These are phyloP conservation scores for Naegleria fowleri DNA, from an alignment of 208 protist species.

Conservation along the genomic window DNA sequence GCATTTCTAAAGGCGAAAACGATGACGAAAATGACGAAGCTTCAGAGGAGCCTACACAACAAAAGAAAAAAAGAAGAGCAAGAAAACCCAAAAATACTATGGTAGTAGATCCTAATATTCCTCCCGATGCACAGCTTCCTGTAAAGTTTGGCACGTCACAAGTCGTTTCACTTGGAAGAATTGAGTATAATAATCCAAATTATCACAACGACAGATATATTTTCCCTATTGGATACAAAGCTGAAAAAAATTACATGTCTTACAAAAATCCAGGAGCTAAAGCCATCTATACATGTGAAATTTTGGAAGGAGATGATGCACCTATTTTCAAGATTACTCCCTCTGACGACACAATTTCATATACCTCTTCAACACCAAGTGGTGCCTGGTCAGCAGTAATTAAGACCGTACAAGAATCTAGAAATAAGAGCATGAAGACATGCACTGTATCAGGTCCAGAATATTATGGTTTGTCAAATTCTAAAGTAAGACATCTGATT, in stretches of 20 bases:
- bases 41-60: not conserved
- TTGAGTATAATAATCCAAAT: not conserved
- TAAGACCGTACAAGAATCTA: not conserved
- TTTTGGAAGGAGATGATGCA: not conserved
- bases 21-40: not conserved
- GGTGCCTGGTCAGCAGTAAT: not conserved
- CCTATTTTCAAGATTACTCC: conserved; percentile 14
- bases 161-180: not conserved
- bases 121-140: not conserved
- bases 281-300: conserved; percentile 17
- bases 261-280: not conserved
- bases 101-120: not conserved
- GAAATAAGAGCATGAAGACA: not conserved
- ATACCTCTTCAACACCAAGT: not conserved
- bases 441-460: conserved; percentile 19
- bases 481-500: not conserved
- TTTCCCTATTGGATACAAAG: conserved; percentile 21
- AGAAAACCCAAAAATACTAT: not conserved
- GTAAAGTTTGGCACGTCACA: not conserved
- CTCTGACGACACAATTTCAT: not conserved
- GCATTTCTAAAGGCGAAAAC: not conserved
- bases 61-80: not conserved
- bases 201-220: conserved; percentile 26
- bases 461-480: not conserved
- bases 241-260: not conserved